These are phyloP conservation scores for Mortierella alpina DNA, from an alignment of 192 early-diverging fungal genomes.

Conservation along the genomic window DNA sequence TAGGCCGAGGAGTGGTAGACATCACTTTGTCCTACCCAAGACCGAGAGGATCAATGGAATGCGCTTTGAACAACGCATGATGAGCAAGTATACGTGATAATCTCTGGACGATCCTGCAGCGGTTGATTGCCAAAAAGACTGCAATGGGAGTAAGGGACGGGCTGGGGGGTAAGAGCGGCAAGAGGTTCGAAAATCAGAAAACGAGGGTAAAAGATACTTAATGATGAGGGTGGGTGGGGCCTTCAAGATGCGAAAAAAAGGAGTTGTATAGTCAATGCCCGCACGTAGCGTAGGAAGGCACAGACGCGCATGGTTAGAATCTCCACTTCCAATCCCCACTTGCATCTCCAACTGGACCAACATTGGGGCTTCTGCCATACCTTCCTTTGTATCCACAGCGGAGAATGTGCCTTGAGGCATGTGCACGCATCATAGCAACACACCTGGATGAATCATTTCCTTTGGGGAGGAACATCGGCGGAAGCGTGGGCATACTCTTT, in stretches of 20 bases:
- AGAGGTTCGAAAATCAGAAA: too few relatives aligned
- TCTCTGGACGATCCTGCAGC: background rate
- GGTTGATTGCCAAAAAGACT: background rate
- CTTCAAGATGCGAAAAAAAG: conserved; percentile 3
- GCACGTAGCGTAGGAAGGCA: background rate
- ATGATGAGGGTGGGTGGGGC: background rate
- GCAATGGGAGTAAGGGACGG: background rate
- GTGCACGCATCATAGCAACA: too few relatives aligned
- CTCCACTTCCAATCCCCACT: conserved; percentile 40
- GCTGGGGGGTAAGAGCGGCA: background rate
- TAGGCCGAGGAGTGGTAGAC: background rate
- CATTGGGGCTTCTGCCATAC: background rate
- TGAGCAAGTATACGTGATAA: background rate
- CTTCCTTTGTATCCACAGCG: too few relatives aligned
- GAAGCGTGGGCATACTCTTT: too few relatives aligned
- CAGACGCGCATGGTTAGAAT: conserved; percentile 22
- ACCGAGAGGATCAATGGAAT: conserved; percentile 49
- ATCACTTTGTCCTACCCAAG: conserved; percentile 17
- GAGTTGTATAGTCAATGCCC: background rate
- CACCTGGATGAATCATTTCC: too few relatives aligned
- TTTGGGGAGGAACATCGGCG: too few relatives aligned
- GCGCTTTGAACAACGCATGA: conserved; percentile 50
- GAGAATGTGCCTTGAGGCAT: too few relatives aligned
- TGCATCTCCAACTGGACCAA: conserved; percentile 43
- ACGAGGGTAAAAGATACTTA: background rate